A percentile compares a stretch with the other conserved stretches of the same genome.
phyloP scores from a whole-genome alignment of 2,329 filamentous ascomycete genomes.

The Colletotrichum plurivorum region DNA sequence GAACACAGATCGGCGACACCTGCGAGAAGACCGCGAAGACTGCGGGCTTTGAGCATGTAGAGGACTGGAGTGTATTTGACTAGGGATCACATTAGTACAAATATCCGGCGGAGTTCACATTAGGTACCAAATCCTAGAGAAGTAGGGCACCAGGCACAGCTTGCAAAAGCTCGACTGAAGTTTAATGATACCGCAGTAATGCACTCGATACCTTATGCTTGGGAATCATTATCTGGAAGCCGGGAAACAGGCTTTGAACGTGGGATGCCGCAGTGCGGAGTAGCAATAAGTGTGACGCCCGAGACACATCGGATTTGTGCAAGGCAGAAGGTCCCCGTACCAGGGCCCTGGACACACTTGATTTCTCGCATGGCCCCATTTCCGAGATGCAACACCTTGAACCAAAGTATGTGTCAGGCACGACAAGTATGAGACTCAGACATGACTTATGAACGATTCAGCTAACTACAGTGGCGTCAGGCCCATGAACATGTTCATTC shows the following conservation, averaged over 20 bases:
- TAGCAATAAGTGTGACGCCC: slow-evolving; percentile 1
- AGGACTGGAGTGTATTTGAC: not conserved
- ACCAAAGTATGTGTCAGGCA: slow-evolving; percentile 9
- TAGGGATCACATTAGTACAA: slow-evolving; percentile 11
- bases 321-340: slow-evolving; percentile 5
- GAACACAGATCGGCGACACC: not conserved
- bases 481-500: slow-evolving; percentile 14
- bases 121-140: not conserved
- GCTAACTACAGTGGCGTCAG: not conserved
- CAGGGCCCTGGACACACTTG: slow-evolving; percentile 7
- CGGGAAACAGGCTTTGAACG: slow-evolving; percentile 14
- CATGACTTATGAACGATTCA: not conserved
- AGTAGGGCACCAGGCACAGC: not conserved
- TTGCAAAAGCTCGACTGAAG: not conserved
- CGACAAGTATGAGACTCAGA: not conserved
- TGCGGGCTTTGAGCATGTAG: not conserved
- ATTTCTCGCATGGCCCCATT: slow-evolving; percentile 18
- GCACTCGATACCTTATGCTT: not conserved
- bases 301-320: not conserved
- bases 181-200: slow-evolving; percentile 1
- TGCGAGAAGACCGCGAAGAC: not conserved
- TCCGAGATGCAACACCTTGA: slow-evolving; percentile 25
- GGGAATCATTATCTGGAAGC: not conserved
- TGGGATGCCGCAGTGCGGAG: not conserved
- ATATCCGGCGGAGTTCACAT: not conserved